A percentile compares a stretch with the other conserved stretches of the same genome.
phyloP scores from a whole-genome alignment of 2,329 filamentous ascomycete genomes.

The Aspergillus calidoustus region DNA sequence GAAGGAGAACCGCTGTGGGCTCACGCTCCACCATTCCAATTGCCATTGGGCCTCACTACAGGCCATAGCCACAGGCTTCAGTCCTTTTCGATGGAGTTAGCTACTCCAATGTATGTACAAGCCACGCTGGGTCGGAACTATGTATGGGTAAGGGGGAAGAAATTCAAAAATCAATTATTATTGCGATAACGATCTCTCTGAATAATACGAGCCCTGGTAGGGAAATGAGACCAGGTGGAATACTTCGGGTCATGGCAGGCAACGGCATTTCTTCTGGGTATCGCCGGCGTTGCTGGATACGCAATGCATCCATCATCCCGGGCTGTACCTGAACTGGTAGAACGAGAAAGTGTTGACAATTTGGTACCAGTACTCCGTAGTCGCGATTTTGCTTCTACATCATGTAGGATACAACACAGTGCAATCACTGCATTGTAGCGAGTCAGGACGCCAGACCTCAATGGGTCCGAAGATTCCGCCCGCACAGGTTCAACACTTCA shows the following conservation, averaged over 20 bases:
- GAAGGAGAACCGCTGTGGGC: slow-evolving; percentile 16
- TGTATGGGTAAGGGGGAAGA: not conserved
- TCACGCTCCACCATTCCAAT: slow-evolving; percentile 7
- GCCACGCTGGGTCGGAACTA: slow-evolving; percentile 11
- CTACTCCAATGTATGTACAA: slow-evolving; percentile 1
- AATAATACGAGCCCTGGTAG: slow-evolving; percentile 5
- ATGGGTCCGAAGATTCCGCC: slow-evolving; percentile 24
- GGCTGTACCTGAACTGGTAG: not conserved
- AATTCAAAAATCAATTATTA: slow-evolving; percentile 1
- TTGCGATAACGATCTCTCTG: slow-evolving; percentile 6
- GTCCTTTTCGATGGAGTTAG: not conserved
- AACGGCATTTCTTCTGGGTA: slow-evolving; percentile 9
- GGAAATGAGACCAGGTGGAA: slow-evolving; percentile 3
- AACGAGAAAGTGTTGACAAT: not conserved
- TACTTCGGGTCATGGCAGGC: not conserved
- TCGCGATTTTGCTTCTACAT: not conserved
- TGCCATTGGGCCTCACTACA: slow-evolving; percentile 6
- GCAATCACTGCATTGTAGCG: not conserved
- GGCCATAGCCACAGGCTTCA: slow-evolving; percentile 15
- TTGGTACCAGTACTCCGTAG: no score
- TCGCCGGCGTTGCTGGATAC: not conserved
- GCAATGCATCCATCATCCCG: not conserved
- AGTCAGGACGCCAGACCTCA: slow-evolving; percentile 12
- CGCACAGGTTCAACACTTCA: slow-evolving; percentile 12
- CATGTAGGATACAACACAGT: not conserved